Evolutionary conservation across 805 yeast genomes (phyloP), one percentile per base, ranked within the genome.

Genomic region (Saturnispora quitensis): DNA sequence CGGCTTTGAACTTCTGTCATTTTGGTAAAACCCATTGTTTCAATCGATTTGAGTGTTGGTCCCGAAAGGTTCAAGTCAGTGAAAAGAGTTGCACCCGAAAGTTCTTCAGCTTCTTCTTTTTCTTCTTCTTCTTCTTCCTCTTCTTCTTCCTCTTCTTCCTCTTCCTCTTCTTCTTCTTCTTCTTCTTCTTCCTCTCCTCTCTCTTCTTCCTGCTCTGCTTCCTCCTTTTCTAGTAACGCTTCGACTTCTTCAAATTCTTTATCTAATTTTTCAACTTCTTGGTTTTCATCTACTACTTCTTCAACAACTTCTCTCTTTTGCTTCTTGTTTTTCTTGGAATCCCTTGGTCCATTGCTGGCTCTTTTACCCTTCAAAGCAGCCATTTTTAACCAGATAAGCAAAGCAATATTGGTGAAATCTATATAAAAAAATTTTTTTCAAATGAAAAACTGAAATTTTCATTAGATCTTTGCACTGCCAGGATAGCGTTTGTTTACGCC

Each of bases 1-100:
- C 91, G 82, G 27, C 95, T 84, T 70, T 93, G 99, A 9, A 93
- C 98, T 56, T 83, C 81, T 1, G 99, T 95, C 97, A 93, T 88
- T 49, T 73, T 84, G 13, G 80, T 75, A 71, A 93, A 93, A 1
- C 97, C 97, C 97, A 93, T 87, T 34, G 81, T 84, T 40, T 74
- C 73, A 58, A 93, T 82, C 22, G 96, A 91, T 62, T 82, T 80
- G 63, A 82, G 65, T 3, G 98, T 90, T 51, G 89, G 91, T 53
- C 76, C 84, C 3, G 97, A 88, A 43, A 93, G 75, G 12, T 83
- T 79, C 50, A 86, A 72, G 46, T 76, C 82, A 0, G 72, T 52
- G 60, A 78, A 78, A 24, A 61, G 58, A 36, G 66, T 62, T 12
- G 55, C 68, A 4, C 56, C 55, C 5, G 57, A 35, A 10, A 46